Percentiles rank a stretch among this genome's conserved stretches.
Conservation (phyloP, 2,329 filamentous ascomycete genomes). For the Lasiodiplodia hormozganensis region DNA sequence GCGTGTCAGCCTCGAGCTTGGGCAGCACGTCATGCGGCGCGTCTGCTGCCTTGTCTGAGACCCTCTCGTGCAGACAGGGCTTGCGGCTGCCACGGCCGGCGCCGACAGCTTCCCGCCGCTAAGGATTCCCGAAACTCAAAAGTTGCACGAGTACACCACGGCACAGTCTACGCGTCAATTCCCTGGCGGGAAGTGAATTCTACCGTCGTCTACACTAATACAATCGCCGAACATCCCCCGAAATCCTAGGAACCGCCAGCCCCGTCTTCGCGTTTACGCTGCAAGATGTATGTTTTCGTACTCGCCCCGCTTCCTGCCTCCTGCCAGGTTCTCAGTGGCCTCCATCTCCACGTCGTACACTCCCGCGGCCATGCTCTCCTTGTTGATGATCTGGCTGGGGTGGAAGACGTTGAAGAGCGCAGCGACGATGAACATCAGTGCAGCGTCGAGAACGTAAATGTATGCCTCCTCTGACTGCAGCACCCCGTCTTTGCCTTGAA, state of each 20-base stretch:
- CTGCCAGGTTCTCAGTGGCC: conserved; percentile 1
- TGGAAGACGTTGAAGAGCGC: conserved; percentile 48
- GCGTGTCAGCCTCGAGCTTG: not conserved
- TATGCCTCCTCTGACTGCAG: conserved; percentile 54
- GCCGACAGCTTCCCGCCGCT: too few relatives aligned
- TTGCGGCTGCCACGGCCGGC: too few relatives aligned
- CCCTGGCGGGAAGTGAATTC: too few relatives aligned
- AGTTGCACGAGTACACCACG: too few relatives aligned
- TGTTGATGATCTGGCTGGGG: conserved; percentile 40
- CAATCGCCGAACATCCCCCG: too few relatives aligned
- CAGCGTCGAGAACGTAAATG: conserved; percentile 57
- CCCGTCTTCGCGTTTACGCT: not conserved
- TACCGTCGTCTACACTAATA: too few relatives aligned
- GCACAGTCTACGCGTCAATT: too few relatives aligned
- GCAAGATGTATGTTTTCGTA: conserved; percentile 4
- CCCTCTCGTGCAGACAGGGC: too few relatives aligned
- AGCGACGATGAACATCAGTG: conserved; percentile 54
- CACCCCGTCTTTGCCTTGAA: conserved; percentile 53
- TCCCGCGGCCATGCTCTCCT: not conserved
- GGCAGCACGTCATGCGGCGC: not conserved
- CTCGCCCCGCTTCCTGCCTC: conserved; percentile 3
- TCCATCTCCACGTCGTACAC: conserved; percentile 1
- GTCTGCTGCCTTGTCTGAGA: not conserved
- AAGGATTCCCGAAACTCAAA: not conserved
- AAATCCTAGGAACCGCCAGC: too few relatives aligned